phyloP scores from a whole-genome alignment of 768 basidiomycete species.

The Tubosaeta brunneosetosa region DNA sequence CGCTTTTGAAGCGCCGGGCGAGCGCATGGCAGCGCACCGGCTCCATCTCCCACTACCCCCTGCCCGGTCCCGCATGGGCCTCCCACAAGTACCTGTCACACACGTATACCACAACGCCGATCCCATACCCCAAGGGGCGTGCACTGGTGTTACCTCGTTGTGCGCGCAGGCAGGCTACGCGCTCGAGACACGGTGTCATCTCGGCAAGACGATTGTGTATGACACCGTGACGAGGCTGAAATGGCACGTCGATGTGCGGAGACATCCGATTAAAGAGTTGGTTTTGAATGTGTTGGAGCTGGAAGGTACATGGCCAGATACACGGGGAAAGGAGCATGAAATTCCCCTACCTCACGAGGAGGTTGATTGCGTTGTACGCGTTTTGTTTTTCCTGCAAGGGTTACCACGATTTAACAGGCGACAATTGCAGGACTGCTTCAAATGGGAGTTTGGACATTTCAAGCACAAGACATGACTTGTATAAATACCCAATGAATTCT shows the following conservation, averaged over 20 bases:
- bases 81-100: constrained; percentile 27
- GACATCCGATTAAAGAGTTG: constrained; percentile 51
- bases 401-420: neutral
- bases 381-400: neutral
- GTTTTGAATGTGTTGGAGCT: constrained; percentile 50
- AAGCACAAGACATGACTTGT: constrained; percentile 17
- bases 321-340: constrained; percentile 37
- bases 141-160: constrained; percentile 45
- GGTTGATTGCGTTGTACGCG: constrained; percentile 55
- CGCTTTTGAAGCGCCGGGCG: constrained; percentile 63
- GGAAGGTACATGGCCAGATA: constrained; percentile 39
- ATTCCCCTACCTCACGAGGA: constrained; percentile 59
- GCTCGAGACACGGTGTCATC: constrained; percentile 57
- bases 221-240: constrained; percentile 61
- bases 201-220: constrained; percentile 59
- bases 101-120: constrained; percentile 70
- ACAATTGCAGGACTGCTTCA: constrained; percentile 62
- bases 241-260: constrained; percentile 56
- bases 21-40: constrained; percentile 54
- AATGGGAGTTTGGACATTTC: constrained; percentile 66
- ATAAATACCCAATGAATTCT: neutral
- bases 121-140: constrained; percentile 59
- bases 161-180: constrained; percentile 68
- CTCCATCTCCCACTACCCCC: constrained; percentile 60
- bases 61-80: neutral